Evolutionary conservation across 768 basidiomycete genomes (phyloP), one percentile per base, ranked within the genome.

Genomic region (Sarcomyxa edulis): DNA sequence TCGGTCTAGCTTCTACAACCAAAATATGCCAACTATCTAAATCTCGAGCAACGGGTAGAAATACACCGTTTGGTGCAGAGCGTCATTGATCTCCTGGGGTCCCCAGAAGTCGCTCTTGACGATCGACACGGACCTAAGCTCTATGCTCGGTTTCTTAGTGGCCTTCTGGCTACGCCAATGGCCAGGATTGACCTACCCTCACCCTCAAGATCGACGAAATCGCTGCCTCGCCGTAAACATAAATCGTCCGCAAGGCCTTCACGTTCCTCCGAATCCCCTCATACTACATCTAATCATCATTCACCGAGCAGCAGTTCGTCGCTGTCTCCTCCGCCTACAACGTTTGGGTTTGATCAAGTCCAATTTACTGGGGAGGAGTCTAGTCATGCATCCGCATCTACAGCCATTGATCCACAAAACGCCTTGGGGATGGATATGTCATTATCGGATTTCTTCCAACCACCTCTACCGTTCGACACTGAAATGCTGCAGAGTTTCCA

Each of bases 61-160:
- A 84, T 90, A 40, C 74, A 76, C 15, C 53, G 57, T 0, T 63
- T 78, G 16, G 84, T 92, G 0, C 76, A 81, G 51, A 68, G 70
- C 39, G 76, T 84, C 42, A 71, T 83, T 32, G 69, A 84, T 43
- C 68, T 88, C 1, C 69, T 91, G 4, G 72, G 74, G 3, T 77
- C 80, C 0, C 72, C 82, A 5, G 78, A 81, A 39, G 74, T 91
- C 12, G 80, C 81, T 14, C 71, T 91, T 42, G 89, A 92, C 58
- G 81, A 85, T 19, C 78, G 79, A 12, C 87, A 91, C 51, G 84
- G 83, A 0, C 88, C 87, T 1, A 83, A 78, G 53, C 64, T 90
- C 5, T 90, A 88, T 55, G 76, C 88, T 0, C 79, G 76, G 33
- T 91, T 91, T 72, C 67, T 92, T 32, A 74, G 75, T 30, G 77